Conservation (phyloP, 2,329 filamentous ascomycete genomes). For the Diaporthe helianthi region DNA sequence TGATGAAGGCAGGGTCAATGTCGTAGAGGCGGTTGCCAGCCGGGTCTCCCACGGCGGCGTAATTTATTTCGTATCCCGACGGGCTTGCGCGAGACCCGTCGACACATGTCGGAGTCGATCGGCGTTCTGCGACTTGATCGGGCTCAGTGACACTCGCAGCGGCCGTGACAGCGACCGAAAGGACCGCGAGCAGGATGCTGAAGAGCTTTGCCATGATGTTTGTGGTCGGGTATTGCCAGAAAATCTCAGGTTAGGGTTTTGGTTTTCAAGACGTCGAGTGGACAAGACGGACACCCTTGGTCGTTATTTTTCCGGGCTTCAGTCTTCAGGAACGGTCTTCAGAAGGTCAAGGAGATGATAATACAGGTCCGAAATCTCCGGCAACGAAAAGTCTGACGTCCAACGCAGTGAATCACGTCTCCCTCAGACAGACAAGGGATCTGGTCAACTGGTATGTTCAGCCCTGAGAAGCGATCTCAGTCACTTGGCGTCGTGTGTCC, state of each 20-base stretch:
- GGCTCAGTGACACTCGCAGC: not conserved
- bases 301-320: not conserved
- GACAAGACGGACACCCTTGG: not conserved
- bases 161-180: slow-evolving; percentile 2
- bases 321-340: not conserved
- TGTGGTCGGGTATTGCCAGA: not conserved
- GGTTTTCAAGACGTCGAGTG: not conserved
- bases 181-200: not conserved
- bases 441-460: not conserved
- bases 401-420: not conserved
- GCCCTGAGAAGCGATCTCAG: slow-evolving; percentile 12
- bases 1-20: slow-evolving; percentile 25
- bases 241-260: not conserved
- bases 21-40: slow-evolving; percentile 26
- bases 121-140: not conserved
- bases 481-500: not conserved
- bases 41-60: slow-evolving; percentile 24
- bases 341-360: not conserved
- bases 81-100: slow-evolving; percentile 6
- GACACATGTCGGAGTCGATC: slow-evolving; percentile 25
- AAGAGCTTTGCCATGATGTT: not conserved
- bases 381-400: not conserved
- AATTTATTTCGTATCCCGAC: slow-evolving; percentile 13
- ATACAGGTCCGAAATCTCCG: not conserved
- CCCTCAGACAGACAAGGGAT: not conserved